Base-by-base conservation (phyloP, 1,284 basidiomycete genomes). In the Sphagnurus paluster region DNA sequence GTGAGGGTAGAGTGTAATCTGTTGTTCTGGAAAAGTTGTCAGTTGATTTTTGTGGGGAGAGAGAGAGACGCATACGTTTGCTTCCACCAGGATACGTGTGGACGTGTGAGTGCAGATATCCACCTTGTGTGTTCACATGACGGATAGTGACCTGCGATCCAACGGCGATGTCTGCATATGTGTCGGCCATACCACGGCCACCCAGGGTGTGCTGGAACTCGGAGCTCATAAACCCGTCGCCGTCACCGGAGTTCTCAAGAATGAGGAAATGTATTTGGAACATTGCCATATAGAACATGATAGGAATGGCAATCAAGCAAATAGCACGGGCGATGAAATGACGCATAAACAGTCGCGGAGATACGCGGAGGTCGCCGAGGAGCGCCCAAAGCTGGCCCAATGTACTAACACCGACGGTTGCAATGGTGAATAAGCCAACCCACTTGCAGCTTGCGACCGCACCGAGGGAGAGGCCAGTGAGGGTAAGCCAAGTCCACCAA, bases 371-470 rank as follows among this genome's bases (percentile, higher is more conserved):
- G 64, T 99, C 93, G 6, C 95, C 97, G 5, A 99, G 80, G 14
- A 97, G 79, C 21, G 76, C 65, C 97, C 97, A 99, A 1, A 99
- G 76, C 61, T 97, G 96, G 32, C 80, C 72, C 33, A 99, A 60
- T 1, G 94, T 97, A 55, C 84, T 84, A 20, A 90, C 62, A 11
- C 96, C 97, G 45, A 99, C 72, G 3, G 95, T 96, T 5, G 95
- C 93, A 56, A 99, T 93, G n/a, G 95, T 99, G 71, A 99, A 98
- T 25, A 99, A 75, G 5, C 97, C 97, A 42, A 99, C 96, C 97
- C 97, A 99, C 69, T 99, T 99, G 71, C 91, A 94, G 60, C 86
- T 90, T 35, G 90, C 82, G 30, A 97, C 93, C 1, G 93, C 92
- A 34, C 97, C 97, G 14, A 99, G 82, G 0, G 85, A 83, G 14